Evolutionary conservation across 164 flowering plant species (phyloP), one percentile per base, ranked within the genome.

Genomic region (Echeveria elegans): DNA sequence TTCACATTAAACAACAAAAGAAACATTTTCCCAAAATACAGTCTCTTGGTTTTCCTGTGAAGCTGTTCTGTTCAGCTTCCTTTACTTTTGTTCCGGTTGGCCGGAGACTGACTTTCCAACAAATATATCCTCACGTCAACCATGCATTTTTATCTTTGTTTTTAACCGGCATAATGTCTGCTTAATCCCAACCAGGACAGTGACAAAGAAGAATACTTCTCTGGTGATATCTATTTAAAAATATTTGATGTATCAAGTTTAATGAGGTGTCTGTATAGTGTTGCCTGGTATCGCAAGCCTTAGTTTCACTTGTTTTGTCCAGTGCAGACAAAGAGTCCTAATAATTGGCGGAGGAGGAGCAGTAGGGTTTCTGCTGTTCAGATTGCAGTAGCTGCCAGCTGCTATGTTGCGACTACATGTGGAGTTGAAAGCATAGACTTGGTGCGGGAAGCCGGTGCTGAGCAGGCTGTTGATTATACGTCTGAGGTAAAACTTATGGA

Each of bases 331-430:
- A 74, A 87, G 86, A 72, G 68, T 95, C 26, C 77, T 95, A 72
- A 87, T 95, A 26, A 31, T 95, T 18, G 99, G 99, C 41, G 99
- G 97, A 52, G 97, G 99, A 66, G 99, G 99, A 73, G 96, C 97
- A 53, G 99, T 95, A 63, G 99, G 99, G 52, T 83, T 66, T 66
- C 96, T 69, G 99, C 96, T 72, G 82, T 95, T 75, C 99, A 95
- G 86, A 81, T 95, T 63, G 74, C 96, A 21, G 96, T 87, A 15
- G 87, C 92, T 76, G 77, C 77, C 19, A 92, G 97, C 23, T 91
- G 96, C 74, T 81, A 77, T 73, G 96, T 94, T 41, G 69, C 85
- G 40, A 84, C 97, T 62, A 89, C 97, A 56, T 92, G 97, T 76
- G 99, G 87, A 68, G 66, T 71, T 68, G 82, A 86, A 76, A 95